Base-by-base conservation (phyloP, 495 filamentous ascomycete genomes). In the Tuber calosporum region DNA sequence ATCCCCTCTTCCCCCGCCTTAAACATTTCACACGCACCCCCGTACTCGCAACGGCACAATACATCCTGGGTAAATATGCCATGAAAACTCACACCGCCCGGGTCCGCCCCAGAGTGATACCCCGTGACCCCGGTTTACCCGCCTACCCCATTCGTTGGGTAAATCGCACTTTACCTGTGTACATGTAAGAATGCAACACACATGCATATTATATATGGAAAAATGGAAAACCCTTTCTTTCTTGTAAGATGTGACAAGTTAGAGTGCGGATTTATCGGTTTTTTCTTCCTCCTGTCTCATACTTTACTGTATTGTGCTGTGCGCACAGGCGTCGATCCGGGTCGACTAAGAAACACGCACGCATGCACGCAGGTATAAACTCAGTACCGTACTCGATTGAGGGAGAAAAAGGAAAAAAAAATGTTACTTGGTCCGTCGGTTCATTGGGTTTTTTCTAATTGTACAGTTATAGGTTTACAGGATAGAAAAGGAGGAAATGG, bases 281-380 rank as follows among this genome's bases (percentile, higher is more conserved):
- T 34, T 30, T 62, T 62, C 34, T 34, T 19, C 11, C 26, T 19
- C 13, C 4, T 30, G 2, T 13, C n/a, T 3, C 13, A 8, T 39
- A 39, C 38, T 39, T 8, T 4, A 39, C n/a, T n/a, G n/a, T n/a
- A n/a, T n/a, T n/a, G n/a, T n/a, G n/a, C n/a, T n/a, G 26, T 13
- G 34, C 53, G 53, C 53, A 62, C 53, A 62, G 53, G 30, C 53
- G 26, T 62, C 53, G 53, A 62, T 62, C 53, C 53, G 53, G 53
- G 53, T 34, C 53, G 30, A 30, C 26, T 19, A 62, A 62, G 6
- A 5, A 26, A 5, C 13, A 62, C 53, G 26, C 48, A 58, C 9
- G 26, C 53, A 62, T 13, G 34, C 26, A 62, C 48, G n/a, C n/a
- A n/a, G n/a, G n/a, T n/a, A n/a, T n/a, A n/a, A n/a, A n/a, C n/a